Evolutionary conservation across 768 basidiomycete genomes (phyloP), one percentile per base, ranked within the genome.

Genomic region (Tulasnella sp.): DNA sequence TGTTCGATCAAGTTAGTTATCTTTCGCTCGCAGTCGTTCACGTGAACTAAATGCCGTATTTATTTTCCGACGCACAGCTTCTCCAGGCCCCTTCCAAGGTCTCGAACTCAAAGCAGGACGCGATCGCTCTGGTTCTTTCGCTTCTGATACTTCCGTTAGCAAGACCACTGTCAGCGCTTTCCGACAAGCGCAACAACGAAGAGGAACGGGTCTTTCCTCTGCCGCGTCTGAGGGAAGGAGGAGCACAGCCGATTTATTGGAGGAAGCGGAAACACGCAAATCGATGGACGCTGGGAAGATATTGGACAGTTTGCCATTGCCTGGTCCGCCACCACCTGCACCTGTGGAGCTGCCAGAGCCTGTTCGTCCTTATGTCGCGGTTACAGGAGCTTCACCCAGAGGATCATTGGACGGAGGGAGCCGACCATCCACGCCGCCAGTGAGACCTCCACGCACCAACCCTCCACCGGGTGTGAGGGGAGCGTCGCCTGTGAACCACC

Each of bases 111-210:
- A 36, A 34, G 31, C 73, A 25, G 52, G 34, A 36, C 77, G 73
- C 31, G 17, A 76, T 2, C 58, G 75, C 15, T 69, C 75, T 12
- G 40, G 74, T 15, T 29, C 49, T 7, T 36, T 77, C 39, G 77
- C 45, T 29, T 78, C 77, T 1, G 77, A 78, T 25, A 49, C 36
- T 4, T 77, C 76, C 17, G 70, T 37, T 3, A 34, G 31, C 19
- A 76, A 58, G 9, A 31, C 37, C 1, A 78, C 77, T 9, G 77
- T 72, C 15, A 70, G 52, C 25, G 77, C 77, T 12, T 78, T 78
- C 76, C 75, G 77, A 31, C 77, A 77, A 72, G 77, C 77, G n/a
- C 67, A 70, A 39, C 76, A 76, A 39, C 31, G 77, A 31, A 38
- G 49, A 19, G 74, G 68, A 54, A 68, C 75, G 31, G 37, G 42